phyloP scores from a whole-genome alignment of 139 green algal species.

The Tetraselmis striata region DNA sequence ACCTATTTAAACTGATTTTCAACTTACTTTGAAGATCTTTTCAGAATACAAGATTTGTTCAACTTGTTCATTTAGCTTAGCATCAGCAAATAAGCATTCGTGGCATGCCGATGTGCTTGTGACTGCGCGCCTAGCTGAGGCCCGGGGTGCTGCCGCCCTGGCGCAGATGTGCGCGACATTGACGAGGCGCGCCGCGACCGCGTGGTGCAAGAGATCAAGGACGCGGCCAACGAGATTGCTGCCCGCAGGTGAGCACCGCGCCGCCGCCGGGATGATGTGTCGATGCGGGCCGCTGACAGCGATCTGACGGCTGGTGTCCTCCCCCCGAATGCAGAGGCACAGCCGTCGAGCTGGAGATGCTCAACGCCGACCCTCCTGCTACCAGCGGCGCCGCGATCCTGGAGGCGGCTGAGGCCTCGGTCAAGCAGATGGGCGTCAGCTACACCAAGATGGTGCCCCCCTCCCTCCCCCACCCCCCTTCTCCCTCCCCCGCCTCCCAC shows the following conservation, averaged over 20 bases:
- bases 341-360: slow-evolving; percentile 26
- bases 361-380: slow-evolving; percentile 89
- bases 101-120: too few species aligned
- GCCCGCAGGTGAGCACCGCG: slow-evolving; percentile 12
- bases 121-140: too few species aligned
- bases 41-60: too few species aligned
- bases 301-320: too few species aligned
- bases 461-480: slow-evolving; percentile 94
- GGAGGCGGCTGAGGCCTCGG: slow-evolving; percentile 42
- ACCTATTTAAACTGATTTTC: too few species aligned
- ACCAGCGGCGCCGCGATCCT: slow-evolving; percentile 53
- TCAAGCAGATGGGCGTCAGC: slow-evolving; percentile 42
- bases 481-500: slow-evolving; percentile 83
- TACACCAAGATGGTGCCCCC: slow-evolving; percentile 76
- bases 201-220: slow-evolving; percentile 50
- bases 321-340: too few species aligned
- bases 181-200: slow-evolving; percentile 59
- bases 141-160: too few species aligned
- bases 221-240: slow-evolving; percentile 54
- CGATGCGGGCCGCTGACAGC: too few species aligned
- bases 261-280: too few species aligned
- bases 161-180: slow-evolving; percentile 79
- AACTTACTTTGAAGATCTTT: too few species aligned
- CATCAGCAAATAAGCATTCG: too few species aligned
- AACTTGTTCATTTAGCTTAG: too few species aligned